A percentile compares a stretch with the other conserved stretches of the same genome.
phyloP scores from a whole-genome alignment of 495 filamentous ascomycete species.

The Penicillium riverlandense region DNA sequence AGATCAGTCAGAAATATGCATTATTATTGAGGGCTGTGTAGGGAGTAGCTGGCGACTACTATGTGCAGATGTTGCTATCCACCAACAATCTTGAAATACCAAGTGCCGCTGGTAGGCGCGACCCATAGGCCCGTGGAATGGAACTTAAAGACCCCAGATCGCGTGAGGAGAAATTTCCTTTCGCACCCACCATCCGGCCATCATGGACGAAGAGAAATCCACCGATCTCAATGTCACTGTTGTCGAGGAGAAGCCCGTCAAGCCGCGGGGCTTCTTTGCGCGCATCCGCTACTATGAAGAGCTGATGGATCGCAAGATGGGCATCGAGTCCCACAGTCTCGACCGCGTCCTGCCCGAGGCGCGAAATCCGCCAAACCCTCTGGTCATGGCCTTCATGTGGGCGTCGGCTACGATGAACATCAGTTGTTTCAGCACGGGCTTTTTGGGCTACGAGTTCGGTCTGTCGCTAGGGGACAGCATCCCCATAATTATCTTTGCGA shows the following conservation, averaged over 20 bases:
- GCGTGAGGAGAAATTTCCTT: no score
- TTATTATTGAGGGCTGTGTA: no score
- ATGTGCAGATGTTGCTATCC: no score
- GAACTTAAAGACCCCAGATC: no score
- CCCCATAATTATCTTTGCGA: conserved; percentile 27
- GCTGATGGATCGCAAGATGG: conserved; percentile 43
- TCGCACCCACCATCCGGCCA: background rate
- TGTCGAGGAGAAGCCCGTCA: conserved; percentile 9
- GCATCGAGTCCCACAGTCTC: conserved; percentile 46
- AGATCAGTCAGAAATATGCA: no score
- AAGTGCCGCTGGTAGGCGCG: no score
- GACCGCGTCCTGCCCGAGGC: conserved; percentile 45
- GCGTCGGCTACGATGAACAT: conserved; percentile 48
- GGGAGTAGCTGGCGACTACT: no score
- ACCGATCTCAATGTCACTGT: conserved; percentile 39
- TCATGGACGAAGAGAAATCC: conserved; percentile 9
- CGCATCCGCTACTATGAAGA: conserved; percentile 38
- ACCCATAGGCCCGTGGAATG: no score
- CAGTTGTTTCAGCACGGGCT: conserved; percentile 39
- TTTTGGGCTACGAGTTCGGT: conserved; percentile 30
- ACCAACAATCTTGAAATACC: no score
- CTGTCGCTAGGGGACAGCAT: conserved; percentile 27
- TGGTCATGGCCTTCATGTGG: conserved; percentile 47
- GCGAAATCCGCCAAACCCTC: conserved; percentile 17
- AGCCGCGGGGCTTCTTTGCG: conserved; percentile 19